Evolutionary conservation across 129 eudicot species (phyloP).

Genomic region (Sambucus nigra): DNA sequence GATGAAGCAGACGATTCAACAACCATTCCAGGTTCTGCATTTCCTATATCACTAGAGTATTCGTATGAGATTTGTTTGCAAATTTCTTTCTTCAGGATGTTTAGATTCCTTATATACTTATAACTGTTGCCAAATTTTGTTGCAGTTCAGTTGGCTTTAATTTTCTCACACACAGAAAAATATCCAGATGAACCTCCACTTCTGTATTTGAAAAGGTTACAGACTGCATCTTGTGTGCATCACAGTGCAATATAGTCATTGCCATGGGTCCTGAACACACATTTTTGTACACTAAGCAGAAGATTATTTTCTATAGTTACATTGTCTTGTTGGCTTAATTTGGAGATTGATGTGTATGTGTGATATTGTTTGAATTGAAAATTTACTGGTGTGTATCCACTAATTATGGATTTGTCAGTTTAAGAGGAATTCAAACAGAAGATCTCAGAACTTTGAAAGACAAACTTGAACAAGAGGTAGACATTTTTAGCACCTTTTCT

Average conservation of each 20-base stretch:
- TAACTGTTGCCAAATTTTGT: constrained; percentile 10
- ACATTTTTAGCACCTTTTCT: background rate
- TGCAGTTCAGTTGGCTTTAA: constrained; percentile 88
- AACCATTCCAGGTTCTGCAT: constrained; percentile 42
- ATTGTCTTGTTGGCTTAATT: background rate
- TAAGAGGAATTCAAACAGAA: constrained; percentile 49
- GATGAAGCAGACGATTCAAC: constrained; percentile 52
- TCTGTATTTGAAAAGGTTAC: constrained; percentile 61
- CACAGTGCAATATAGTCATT: background rate
- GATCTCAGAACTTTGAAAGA: constrained; percentile 65
- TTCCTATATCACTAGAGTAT: background rate
- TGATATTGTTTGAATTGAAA: background rate
- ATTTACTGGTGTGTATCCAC: background rate
- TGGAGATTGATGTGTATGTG: background rate
- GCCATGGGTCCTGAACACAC: background rate
- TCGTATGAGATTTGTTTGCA: background rate
- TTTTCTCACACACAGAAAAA: constrained; percentile 88
- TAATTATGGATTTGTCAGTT: constrained; percentile 26
- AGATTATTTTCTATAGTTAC: background rate
- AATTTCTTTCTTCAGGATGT: background rate
- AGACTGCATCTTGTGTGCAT: constrained; percentile 1
- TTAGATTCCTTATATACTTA: background rate
- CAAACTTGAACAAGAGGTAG: constrained; percentile 84
- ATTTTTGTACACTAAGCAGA: constrained; percentile 5
- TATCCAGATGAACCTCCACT: constrained; percentile 98